These are phyloP conservation scores for Alternaria infectoria DNA, from an alignment of 2,329 filamentous ascomycete genomes.

Conservation along the genomic window DNA sequence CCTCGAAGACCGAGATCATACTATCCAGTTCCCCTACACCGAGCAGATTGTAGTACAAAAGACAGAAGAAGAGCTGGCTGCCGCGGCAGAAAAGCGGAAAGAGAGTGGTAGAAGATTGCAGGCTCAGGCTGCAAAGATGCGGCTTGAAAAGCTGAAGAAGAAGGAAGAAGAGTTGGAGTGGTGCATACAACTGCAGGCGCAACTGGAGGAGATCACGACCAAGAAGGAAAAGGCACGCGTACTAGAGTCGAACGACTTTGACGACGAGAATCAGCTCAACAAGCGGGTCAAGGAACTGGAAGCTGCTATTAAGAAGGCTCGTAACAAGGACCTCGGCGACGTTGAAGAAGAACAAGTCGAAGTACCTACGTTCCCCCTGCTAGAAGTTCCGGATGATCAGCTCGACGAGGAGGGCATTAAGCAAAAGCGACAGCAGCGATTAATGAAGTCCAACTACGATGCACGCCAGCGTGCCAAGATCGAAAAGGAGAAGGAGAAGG, in stretches of 20 bases:
- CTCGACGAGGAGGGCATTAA: constrained; percentile 91
- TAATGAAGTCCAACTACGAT: constrained; percentile 94
- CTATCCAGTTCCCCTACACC: constrained; percentile 92
- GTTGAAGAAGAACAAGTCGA: constrained; percentile 78
- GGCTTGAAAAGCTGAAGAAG: constrained; percentile 89
- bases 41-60: constrained; percentile 92
- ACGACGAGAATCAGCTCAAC: constrained; percentile 86
- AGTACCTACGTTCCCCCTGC: constrained; percentile 81
- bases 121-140: constrained; percentile 97
- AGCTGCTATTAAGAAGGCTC: constrained; percentile 83
- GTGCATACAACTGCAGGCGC: constrained; percentile 80
- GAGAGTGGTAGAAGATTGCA: constrained; percentile 91
- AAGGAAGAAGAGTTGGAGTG: constrained; percentile 97
- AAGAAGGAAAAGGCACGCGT: constrained; percentile 82
- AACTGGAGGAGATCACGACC: constrained; percentile 75
- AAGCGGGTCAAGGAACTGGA: constrained; percentile 88
- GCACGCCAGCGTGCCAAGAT: constrained; percentile 91
- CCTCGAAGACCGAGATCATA: constrained; percentile 83
- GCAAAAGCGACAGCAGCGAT: constrained; percentile 87
- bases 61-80: constrained; percentile 88
- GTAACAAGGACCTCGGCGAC: constrained; percentile 91
- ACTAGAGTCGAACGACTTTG: constrained; percentile 88
- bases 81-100: constrained; percentile 90
- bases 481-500: constrained; percentile 93
- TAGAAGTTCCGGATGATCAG: constrained; percentile 89